Base-by-base conservation (phyloP, 371 early-diverging fungal species). In the Mucor ambiguus region DNA sequence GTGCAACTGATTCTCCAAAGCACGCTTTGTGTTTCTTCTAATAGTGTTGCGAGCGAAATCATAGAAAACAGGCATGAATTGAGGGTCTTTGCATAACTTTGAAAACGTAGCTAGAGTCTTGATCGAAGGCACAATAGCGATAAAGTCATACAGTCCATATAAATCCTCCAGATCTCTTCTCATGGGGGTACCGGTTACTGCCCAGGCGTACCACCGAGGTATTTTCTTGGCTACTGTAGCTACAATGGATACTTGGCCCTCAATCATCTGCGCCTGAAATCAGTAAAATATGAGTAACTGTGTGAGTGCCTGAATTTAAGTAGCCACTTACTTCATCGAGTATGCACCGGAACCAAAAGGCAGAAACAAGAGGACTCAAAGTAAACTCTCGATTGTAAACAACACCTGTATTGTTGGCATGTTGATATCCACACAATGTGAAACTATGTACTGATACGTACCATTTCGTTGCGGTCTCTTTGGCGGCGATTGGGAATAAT, bases 111-210 rank as follows among this genome's bases (percentile, higher is more conserved):
- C 52, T 46, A 72, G 57, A 44, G 61, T 64, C 38, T 66, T 46
- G 62, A 82, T 41, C 60, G 58, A 65, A 2, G 76, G 79, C 18
- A 74, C 71, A 16, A 83, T 49, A 0, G 68, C 66, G 5, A 91
- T 67, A 57, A 89, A 90, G 0, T 59, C 57, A 24, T 78, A 74
- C 9, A 86, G 75, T 0, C 88, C 86, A 48, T 79, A 68, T 14
- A 92, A 68, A 59, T 92, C 90, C 8, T 70, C 68, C 8, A 76
- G 70, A 16, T 78, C 77, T 8, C 73, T 61, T 30, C 75, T 80
- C 35, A 87, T 77, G 0, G 92, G 92, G 20, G 92, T 92, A 0
- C 92, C 92, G 5, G 89, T 88, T n/a, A 91, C 85, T 16, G 85
- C 86, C 92, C 92, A 91, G 0, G 88, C 71, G 68, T 87, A 76